Base-by-base conservation (phyloP, 164 flowering plant species). In the Vitis riparia region DNA sequence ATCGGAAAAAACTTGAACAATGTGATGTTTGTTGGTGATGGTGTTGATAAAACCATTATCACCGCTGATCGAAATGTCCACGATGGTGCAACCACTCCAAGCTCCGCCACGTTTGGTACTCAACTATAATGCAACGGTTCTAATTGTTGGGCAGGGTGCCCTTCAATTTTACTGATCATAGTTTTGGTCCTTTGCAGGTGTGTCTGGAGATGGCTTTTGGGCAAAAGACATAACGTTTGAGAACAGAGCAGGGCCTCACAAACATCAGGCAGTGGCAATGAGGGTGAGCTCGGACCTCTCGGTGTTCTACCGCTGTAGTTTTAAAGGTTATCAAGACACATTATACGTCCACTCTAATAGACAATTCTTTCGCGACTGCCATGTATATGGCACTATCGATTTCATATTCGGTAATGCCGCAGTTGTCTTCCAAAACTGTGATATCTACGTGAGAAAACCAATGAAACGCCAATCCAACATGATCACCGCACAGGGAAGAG, bases 201-300 rank as follows among this genome's bases (percentile, higher is more conserved):
- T 90, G 0, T 79, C 83, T 0, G 92, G 87, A 1, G 89, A 88
- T 70, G 90, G 90, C 0, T 91, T 91, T 68, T 84, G 90, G 89
- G 93, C 92, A 3, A 68, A 87, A 32, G 91, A 84, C 65, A 84
- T 87, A 63, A 84, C 93, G 47, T 87, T 91, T 59, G 92, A 89
- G 81, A 91, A 91, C 85, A 89, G 88, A 19, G 89, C 91, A 0
- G 91, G 90, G 0, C 90, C 89, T 0, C 37, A 61, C 1, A 86
- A 83, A 63, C 81, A 81, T 16, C 93, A 91, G 65, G 93, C 92
- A 11, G 89, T 86, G 58, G 92, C 91, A n/a, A 57, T 88, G 11
- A 63, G 77, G 29, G 85, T 83, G 9, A 65, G 69, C 8, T 83
- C 89, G 0, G 93, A 91, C 71, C 73, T 30, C 11, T 75, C 89